A percentile compares a stretch with the other conserved stretches of the same genome.
These are phyloP conservation scores for Umbelopsis sp. DNA, from an alignment of 192 early-diverging fungal species.

Conservation along the genomic window DNA sequence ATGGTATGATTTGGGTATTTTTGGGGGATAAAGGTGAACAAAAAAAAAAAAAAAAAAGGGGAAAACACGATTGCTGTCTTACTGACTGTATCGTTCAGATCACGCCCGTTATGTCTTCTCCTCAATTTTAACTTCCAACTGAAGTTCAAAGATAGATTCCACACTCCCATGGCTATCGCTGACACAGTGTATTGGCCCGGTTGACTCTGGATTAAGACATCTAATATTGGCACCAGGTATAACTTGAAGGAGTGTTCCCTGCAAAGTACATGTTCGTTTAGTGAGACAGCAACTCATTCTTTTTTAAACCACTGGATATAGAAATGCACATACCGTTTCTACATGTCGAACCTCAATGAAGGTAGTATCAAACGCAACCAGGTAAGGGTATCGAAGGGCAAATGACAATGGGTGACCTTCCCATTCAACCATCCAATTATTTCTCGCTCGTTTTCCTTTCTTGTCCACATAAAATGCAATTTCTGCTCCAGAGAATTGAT, in stretches of 20 bases:
- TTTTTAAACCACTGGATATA: slow-evolving; percentile 55
- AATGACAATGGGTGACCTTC: slow-evolving; percentile 85
- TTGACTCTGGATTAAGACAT: slow-evolving; percentile 52
- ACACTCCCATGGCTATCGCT: slow-evolving; percentile 22
- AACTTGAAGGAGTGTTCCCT: slow-evolving; percentile 57
- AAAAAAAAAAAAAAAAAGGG: neutral
- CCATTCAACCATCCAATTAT: slow-evolving; percentile 87
- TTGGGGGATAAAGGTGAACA: neutral
- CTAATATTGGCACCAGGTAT: slow-evolving; percentile 61
- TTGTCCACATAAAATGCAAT: slow-evolving; percentile 93
- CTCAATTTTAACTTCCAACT: slow-evolving; percentile 3
- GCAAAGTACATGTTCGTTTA: neutral
- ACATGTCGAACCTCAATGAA: slow-evolving; percentile 91
- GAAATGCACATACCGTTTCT: slow-evolving; percentile 59
- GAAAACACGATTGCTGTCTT: neutral
- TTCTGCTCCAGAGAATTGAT: slow-evolving; percentile 49
- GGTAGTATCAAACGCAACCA: slow-evolving; percentile 86
- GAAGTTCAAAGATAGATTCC: slow-evolving; percentile 25
- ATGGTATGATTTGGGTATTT: slow-evolving; percentile 15
- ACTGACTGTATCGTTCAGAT: too few relatives aligned
- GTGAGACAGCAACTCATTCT: neutral
- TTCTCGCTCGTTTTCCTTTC: slow-evolving; percentile 72
- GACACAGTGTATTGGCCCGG: slow-evolving; percentile 48
- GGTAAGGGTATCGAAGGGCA: slow-evolving; percentile 78
- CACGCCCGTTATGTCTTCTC: slow-evolving; percentile 2